phyloP scores from a whole-genome alignment of 768 basidiomycete genomes.

The Pulveroboletus sp. region DNA sequence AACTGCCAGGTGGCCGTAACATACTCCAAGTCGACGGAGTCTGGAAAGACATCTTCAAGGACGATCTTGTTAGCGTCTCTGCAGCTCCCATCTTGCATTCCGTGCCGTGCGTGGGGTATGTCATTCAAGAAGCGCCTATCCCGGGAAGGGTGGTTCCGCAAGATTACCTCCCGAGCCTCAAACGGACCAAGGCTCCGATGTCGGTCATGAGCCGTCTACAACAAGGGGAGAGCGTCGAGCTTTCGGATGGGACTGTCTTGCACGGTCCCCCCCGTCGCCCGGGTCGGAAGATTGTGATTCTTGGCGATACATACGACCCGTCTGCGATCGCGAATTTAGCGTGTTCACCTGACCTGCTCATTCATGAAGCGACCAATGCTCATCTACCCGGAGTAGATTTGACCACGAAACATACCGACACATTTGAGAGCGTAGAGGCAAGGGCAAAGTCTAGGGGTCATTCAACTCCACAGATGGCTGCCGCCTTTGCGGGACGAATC shows the following conservation, averaged over 20 bases:
- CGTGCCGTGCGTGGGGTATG: constrained; percentile 77
- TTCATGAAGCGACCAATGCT: constrained; percentile 91
- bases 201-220: constrained; percentile 64
- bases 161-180: constrained; percentile 63
- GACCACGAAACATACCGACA: constrained; percentile 57
- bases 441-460: constrained; percentile 77
- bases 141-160: constrained; percentile 74
- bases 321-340: constrained; percentile 61
- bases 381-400: constrained; percentile 64
- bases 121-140: constrained; percentile 63
- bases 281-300: constrained; percentile 74
- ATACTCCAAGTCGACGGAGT: constrained; percentile 54
- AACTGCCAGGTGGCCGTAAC: constrained; percentile 59
- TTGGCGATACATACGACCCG: constrained; percentile 84
- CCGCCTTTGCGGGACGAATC: constrained; percentile 66
- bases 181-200: constrained; percentile 66
- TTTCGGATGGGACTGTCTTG: constrained; percentile 70
- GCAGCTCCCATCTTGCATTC: constrained; percentile 80
- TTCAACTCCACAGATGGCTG: constrained; percentile 91
- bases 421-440: constrained; percentile 54
- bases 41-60: constrained; percentile 65
- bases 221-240: constrained; percentile 55
- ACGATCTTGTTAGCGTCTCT: constrained; percentile 55
- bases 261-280: constrained; percentile 59
- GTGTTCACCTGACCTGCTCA: constrained; percentile 61